A percentile compares a stretch with the other conserved stretches of the same genome.
These are phyloP conservation scores for Aspergillus puulaauensis DNA, from an alignment of 2,329 filamentous ascomycete species.

Conservation along the genomic window DNA sequence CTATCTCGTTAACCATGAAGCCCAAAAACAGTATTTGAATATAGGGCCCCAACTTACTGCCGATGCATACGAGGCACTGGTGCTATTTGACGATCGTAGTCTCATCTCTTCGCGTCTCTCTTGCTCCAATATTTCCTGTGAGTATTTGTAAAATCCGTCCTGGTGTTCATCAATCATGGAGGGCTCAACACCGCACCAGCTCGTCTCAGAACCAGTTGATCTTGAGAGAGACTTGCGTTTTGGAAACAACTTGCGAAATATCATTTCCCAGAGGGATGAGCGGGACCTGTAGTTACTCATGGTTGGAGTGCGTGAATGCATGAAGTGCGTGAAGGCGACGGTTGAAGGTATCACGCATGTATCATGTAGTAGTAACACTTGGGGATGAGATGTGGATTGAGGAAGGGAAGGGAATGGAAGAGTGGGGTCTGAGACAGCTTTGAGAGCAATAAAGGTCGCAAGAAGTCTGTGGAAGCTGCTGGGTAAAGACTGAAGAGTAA, in stretches of 20 bases:
- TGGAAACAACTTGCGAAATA: conserved; percentile 18
- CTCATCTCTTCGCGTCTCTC: conserved; percentile 5
- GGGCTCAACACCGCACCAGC: not conserved
- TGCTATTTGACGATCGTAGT: conserved; percentile 17
- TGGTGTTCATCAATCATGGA: conserved; percentile 15
- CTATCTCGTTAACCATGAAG: not conserved
- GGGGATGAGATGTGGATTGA: too few relatives aligned
- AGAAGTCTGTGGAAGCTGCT: not conserved
- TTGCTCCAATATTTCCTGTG: conserved; percentile 16
- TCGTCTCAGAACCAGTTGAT: conserved; percentile 1
- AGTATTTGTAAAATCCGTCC: conserved; percentile 26
- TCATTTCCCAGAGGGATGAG: conserved; percentile 18
- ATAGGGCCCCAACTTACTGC: conserved; percentile 16
- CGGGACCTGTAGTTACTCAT: conserved; percentile 15
- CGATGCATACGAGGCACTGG: conserved; percentile 19
- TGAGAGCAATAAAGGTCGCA: not conserved
- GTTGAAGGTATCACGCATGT: too few relatives aligned
- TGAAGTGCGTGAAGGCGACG: not conserved
- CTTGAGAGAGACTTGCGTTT: conserved; percentile 9
- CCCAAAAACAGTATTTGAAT: not conserved
- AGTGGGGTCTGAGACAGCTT: too few relatives aligned
- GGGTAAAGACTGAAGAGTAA: not conserved
- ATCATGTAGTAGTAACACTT: too few relatives aligned
- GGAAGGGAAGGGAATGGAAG: too few relatives aligned
- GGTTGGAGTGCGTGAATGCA: not conserved